A percentile compares a stretch with the other conserved stretches of the same genome.
Conservation (phyloP, 805 yeast genomes). For the Sungouiella thailandica region DNA sequence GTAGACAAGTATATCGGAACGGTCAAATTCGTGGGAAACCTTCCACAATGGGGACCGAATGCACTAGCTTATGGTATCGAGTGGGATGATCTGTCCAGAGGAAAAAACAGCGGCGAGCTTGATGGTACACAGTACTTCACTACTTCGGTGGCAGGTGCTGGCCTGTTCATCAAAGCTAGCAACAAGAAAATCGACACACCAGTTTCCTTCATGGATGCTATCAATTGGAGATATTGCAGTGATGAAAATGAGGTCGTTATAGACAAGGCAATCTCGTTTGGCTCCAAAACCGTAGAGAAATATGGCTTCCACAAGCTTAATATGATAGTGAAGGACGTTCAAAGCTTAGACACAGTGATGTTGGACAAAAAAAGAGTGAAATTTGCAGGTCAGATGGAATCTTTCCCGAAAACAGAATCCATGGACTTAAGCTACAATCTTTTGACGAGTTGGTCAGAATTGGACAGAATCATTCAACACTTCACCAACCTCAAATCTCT, state of each 20-base stretch:
- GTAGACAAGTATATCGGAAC: slow-evolving; percentile 54
- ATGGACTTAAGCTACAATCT: slow-evolving; percentile 14
- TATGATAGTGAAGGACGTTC: slow-evolving; percentile 42
- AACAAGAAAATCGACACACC: slow-evolving; percentile 28
- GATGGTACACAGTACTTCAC: slow-evolving; percentile 54
- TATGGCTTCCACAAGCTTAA: slow-evolving; percentile 62
- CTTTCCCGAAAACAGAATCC: slow-evolving; percentile 2
- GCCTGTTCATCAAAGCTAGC: slow-evolving; percentile 56
- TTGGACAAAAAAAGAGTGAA: slow-evolving; percentile 41
- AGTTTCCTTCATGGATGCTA: slow-evolving; percentile 41
- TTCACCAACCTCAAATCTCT: slow-evolving; percentile 38
- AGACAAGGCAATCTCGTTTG: slow-evolving; percentile 38
- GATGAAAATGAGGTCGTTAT: slow-evolving; percentile 15
- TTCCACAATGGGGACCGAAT: slow-evolving; percentile 56
- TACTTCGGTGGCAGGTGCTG: slow-evolving; percentile 37
- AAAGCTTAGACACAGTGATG: slow-evolving; percentile 43
- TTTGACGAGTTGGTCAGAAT: slow-evolving; percentile 10
- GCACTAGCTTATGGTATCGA: slow-evolving; percentile 68
- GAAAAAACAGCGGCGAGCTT: slow-evolving; percentile 65
- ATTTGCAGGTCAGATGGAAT: slow-evolving; percentile 1
- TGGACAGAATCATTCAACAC: slow-evolving; percentile 32
- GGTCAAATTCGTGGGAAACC: slow-evolving; percentile 52
- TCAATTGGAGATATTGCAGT: slow-evolving; percentile 44
- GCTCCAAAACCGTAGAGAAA: slow-evolving; percentile 54
- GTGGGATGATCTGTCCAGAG: slow-evolving; percentile 72